A percentile compares a stretch with the other conserved stretches of the same genome.
These are phyloP conservation scores for Suillus alpinus DNA, from an alignment of 768 basidiomycete genomes.

Conservation along the genomic window DNA sequence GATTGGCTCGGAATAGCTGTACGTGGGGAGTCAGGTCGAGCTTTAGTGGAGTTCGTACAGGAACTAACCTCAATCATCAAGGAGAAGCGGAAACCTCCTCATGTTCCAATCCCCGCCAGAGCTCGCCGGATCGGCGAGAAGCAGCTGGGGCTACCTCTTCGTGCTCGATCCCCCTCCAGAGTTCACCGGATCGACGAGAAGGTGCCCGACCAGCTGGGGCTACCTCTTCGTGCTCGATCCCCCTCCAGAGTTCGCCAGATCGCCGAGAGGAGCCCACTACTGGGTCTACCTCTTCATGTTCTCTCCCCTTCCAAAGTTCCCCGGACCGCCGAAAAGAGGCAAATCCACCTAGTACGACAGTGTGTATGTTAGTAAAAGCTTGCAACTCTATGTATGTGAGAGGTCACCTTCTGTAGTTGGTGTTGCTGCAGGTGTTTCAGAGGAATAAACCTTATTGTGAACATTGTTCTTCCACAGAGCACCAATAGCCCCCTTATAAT, in stretches of 20 bases:
- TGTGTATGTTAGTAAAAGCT: background rate
- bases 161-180: background rate
- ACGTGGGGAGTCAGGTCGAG: background rate
- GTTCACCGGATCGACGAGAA: background rate
- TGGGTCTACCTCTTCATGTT: background rate
- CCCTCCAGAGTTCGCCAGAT: background rate
- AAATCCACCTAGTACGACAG: background rate
- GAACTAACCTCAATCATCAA: background rate
- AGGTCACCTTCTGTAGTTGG: background rate
- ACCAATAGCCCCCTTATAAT: background rate
- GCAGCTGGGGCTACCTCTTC: background rate
- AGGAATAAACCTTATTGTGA: constrained; percentile 18
- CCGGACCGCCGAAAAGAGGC: background rate
- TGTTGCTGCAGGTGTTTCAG: background rate
- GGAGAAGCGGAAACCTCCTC: background rate
- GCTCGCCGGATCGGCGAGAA: background rate
- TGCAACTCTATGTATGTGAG: background rate
- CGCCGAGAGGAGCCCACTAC: background rate
- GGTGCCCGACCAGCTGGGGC: background rate
- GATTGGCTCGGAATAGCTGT: background rate
- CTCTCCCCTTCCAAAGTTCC: background rate
- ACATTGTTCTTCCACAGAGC: constrained; percentile 19
- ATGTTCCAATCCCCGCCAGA: background rate
- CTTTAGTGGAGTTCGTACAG: background rate
- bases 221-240: background rate